Evolutionary conservation across 208 protist genomes (phyloP), one percentile per base, ranked within the genome.

Genomic region (Leishmania braziliensis): DNA sequence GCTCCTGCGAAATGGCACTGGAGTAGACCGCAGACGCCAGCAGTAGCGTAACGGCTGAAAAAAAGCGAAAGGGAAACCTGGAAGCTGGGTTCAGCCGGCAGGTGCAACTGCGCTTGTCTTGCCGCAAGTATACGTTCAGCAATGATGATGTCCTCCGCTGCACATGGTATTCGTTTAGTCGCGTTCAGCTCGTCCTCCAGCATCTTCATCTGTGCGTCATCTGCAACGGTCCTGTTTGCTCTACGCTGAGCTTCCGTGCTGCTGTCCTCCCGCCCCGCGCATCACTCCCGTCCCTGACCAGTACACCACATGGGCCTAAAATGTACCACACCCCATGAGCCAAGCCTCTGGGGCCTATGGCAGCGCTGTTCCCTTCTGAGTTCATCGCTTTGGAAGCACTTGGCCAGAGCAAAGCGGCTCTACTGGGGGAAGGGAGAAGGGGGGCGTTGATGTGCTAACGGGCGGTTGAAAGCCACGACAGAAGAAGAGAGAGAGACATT

Each of bases 111-210:
- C 46, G 23, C 60, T 6, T 65, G 23, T 6, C 18, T 53, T 3
- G 69, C 33, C 16, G 69, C n/a, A 9, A 8, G 8, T 23, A 36
- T 50, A 33, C 81, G 81, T 12, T 81, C 23, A 3, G 78, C 81
- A 26, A 78, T 74, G n/a, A 84, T 80, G 14, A 78, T 85, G 56
- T 85, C 81, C 26, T 86, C 78, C 0, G 82, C 72, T 20, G 78
- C 78, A 3, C 56, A 68, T 0, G 78, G 51, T 75, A 81, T 50
- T 18, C 65, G 65, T 0, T 50, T 72, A 1, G 46, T 10, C 26
- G n/a, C 56, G 0, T 69, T 36, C n/a, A 80, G 23, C n/a, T 85
- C 76, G 16, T 9, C 60, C 39, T 53, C 69, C 1, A 84, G 43
- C 8, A 48, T 54, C 6, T n/a, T 51, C 1, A 78, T 63, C 51